Percentiles rank a stretch among this genome's conserved stretches.
Evolutionary conservation across 106 monocot genomes (phyloP).

Genomic region (Allium cepa): DNA sequence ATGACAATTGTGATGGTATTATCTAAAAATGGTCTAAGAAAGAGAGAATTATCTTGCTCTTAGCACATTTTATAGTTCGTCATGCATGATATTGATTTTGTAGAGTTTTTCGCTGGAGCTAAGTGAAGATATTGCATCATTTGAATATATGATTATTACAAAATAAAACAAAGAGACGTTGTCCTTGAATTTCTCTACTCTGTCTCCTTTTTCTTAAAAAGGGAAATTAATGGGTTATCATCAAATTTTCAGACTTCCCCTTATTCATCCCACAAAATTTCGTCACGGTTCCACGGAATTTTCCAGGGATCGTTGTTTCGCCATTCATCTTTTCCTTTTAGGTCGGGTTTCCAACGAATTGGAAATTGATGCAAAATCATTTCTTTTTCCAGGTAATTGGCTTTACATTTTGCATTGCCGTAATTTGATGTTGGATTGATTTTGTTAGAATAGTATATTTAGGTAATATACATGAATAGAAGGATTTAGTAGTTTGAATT

Average conservation of each 20-base stretch:
- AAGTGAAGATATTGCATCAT: no score
- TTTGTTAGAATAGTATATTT: no score
- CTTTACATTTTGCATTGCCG: background rate
- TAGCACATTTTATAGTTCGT: no score
- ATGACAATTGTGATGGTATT: no score
- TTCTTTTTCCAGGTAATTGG: background rate
- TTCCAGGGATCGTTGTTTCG: background rate
- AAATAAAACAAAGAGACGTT: background rate
- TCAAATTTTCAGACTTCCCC: background rate
- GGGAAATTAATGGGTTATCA: background rate
- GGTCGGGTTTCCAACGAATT: slow-evolving; percentile 1
- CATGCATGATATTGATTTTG: no score
- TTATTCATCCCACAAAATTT: background rate
- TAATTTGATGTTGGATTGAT: no score
- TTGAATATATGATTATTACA: background rate
- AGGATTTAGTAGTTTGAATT: no score
- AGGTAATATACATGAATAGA: no score
- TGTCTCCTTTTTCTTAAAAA: slow-evolving; percentile 1
- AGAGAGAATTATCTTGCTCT: no score
- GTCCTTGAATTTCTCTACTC: slow-evolving; percentile 6
- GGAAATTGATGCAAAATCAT: background rate
- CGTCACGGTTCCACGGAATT: background rate
- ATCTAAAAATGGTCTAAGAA: no score
- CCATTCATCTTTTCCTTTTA: slow-evolving; percentile 1
- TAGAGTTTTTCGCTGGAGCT: no score